Percentiles rank a stretch among this genome's conserved stretches.
Conservation (phyloP, 345 rosid genomes). For the Corchorus olitorius region DNA sequence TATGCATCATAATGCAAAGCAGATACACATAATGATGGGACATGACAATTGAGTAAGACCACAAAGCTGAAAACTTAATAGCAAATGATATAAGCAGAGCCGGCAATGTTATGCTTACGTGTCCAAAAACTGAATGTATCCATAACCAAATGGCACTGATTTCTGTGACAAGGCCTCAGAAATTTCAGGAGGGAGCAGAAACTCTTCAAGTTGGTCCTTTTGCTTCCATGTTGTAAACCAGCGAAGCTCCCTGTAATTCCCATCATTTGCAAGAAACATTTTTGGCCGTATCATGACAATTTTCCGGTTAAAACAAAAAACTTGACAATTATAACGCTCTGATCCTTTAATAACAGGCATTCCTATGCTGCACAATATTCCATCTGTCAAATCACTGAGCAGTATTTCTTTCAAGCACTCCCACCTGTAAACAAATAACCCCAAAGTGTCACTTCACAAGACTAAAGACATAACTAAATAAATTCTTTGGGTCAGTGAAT, state of each 20-base stretch:
- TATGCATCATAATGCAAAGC: not conserved
- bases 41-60: not conserved
- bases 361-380: constrained; percentile 88
- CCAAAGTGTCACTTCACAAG: constrained; percentile 8
- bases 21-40: not conserved
- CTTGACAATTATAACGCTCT: constrained; percentile 93
- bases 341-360: constrained; percentile 92
- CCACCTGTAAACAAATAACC: constrained; percentile 57
- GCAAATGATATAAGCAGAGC: not conserved
- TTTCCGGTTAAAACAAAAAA: constrained; percentile 74
- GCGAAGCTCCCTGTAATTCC: constrained; percentile 81
- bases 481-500: not conserved
- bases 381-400: constrained; percentile 82
- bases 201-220: constrained; percentile 65
- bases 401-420: constrained; percentile 88
- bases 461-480: not conserved
- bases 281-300: constrained; percentile 93
- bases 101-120: constrained; percentile 51
- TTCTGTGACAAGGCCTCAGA: constrained; percentile 76
- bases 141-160: constrained; percentile 86
- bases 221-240: constrained; percentile 96
- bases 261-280: constrained; percentile 93
- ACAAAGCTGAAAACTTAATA: constrained; percentile 10
- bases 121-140: constrained; percentile 78
- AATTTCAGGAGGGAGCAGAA: constrained; percentile 72